Base-by-base conservation (phyloP, 805 yeast species). In the Barnettozyma vustinii region DNA sequence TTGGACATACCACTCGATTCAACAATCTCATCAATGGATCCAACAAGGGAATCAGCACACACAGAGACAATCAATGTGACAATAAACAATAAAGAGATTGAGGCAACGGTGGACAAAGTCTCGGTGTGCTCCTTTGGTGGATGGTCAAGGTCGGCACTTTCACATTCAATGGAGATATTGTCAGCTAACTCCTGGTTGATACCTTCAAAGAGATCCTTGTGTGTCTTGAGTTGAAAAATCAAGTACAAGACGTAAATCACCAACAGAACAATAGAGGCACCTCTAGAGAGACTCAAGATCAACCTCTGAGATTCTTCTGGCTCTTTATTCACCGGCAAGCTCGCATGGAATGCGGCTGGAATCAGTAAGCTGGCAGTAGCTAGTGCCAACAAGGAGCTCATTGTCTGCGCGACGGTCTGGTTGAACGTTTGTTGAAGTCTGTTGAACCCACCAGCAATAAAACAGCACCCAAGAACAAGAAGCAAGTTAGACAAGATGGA, bases 381-480 rank as follows among this genome's bases (percentile, higher is more conserved):
- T 49, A 94, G 81, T 1, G 96, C 96, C 81, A 94, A 79, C 55
- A 94, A 75, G 1, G 97, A 90, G 32, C 90, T 80, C 99, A 94
- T 94, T 8, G 98, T 91, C 69, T 94, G 98, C 5, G 99, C 99
- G 8, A 91, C 97, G 1, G 98, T 92, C 68, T 87, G 96, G 72
- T 90, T 90, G 71, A 94, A 94, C 1, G 76, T 76, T 67, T 94
- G 98, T 65, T 87, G 94, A 35, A 84, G 75, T 54, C 94, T 79
- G 56, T 87, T 84, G 64, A 83, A 77, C 16, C 99, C 99, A 49
- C 99, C 99, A 39, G 87, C 90, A 15, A 92, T 69, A 63, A 94
- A 94, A 64, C 97, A 90, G 66, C 96, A 86, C n/a, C 99, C 99
- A 46, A 94, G 74, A 3, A 94, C 99, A 48, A 94, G 74, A 52